Evolutionary conservation across 345 rosid species (phyloP), one percentile per base, ranked within the genome.

Genomic region (Eucalyptus microcorys): DNA sequence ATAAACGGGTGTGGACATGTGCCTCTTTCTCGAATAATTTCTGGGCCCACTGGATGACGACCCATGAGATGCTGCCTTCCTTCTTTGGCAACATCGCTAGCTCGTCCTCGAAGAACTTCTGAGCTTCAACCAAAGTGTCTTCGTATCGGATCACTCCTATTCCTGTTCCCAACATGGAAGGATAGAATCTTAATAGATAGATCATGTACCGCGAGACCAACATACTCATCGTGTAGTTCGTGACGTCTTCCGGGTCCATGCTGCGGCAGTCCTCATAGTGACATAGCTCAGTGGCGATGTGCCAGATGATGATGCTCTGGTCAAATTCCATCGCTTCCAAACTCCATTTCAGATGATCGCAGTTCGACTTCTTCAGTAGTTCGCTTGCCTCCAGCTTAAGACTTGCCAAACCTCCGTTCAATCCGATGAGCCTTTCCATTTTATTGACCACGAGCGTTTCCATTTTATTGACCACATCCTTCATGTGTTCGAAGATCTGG

Each of bases 251-350:
- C n/a, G n/a, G n/a, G n/a, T n/a, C n/a, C n/a, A n/a, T n/a, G n/a
- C n/a, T n/a, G n/a, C n/a, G n/a, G n/a, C n/a, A n/a, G n/a, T n/a
- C 57, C 9, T 19, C 9, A 1, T 52, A 0, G 57, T 52, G 2
- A 19, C 24, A 2, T 2, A 88, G 64, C 68, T 88, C 89, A 16
- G 88, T 90, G 45, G 88, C 91, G n/a, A 90, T 88, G 83, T 90
- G 89, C 91, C 91, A 90, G 19, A 88, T 7, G 49, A 90, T 61
- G 71, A 90, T 43, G 81, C 52, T 88, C 30, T 88, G 81, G 47
- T 90, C 89, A 48, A 90, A 90, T 14, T 90, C 91, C 6, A 48
- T 10, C 1, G n/a, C n/a, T n/a, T 90, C 86, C 27, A 42, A 3
- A 34, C 86, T 90, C 88, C 86, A 88, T 2, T 14, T 2, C 42